Evolutionary conservation across 2,329 filamentous ascomycete species (phyloP).

Genomic region (Penicillium sp.): DNA sequence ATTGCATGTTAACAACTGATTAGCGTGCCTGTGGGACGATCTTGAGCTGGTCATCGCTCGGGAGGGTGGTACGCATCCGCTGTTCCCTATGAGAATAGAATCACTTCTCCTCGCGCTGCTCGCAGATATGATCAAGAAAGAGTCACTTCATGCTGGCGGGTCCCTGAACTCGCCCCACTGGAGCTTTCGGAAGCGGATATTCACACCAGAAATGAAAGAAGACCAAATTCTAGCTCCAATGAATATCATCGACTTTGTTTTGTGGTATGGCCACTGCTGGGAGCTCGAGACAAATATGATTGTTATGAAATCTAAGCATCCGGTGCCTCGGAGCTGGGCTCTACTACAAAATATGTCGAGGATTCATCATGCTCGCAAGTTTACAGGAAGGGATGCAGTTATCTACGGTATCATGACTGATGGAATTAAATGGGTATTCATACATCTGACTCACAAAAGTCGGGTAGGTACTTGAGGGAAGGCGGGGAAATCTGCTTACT

Average conservation of each 20-base stretch:
- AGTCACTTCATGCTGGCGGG: not conserved
- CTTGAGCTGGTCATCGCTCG: not conserved
- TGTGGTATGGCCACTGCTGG: not conserved
- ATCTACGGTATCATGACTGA: not conserved
- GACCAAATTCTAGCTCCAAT: not conserved
- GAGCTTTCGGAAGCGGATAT: not conserved
- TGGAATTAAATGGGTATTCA: not conserved
- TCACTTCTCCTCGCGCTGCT: not conserved
- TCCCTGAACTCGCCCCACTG: not conserved
- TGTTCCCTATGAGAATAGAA: not conserved
- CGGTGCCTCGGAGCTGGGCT: not conserved
- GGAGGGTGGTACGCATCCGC: not conserved
- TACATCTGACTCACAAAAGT: not conserved
- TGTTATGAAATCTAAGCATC: not conserved
- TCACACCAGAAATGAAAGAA: not conserved
- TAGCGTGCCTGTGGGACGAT: not conserved
- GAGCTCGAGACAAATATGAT: not conserved
- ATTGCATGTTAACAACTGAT: not conserved
- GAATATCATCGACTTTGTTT: not conserved
- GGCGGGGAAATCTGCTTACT: not conserved
- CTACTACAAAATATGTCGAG: not conserved
- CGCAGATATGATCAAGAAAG: not conserved
- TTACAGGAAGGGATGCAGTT: not conserved
- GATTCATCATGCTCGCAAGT: not conserved
- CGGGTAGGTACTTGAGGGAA: not conserved